phyloP scores from a whole-genome alignment of 805 yeast species.

The Yamadazyma laniorum region DNA sequence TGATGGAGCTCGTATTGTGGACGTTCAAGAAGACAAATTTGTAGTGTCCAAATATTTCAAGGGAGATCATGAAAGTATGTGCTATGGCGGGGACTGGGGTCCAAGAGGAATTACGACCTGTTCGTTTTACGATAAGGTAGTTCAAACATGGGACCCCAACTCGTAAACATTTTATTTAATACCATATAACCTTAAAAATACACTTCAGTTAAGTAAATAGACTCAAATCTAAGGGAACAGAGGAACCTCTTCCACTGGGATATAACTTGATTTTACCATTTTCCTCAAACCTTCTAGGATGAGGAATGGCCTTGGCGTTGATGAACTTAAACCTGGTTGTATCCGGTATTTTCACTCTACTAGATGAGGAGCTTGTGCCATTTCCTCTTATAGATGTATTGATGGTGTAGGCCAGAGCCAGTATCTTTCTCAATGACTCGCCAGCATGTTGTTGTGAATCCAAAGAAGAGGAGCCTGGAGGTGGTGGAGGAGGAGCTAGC shows the following conservation, averaged over 20 bases:
- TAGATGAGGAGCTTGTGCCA: constrained; percentile 2
- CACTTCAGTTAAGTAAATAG: constrained; percentile 12
- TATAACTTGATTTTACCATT: constrained; percentile 59
- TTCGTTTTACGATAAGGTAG: constrained; percentile 83
- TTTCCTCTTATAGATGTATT: constrained; percentile 22
- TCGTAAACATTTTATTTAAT: neutral
- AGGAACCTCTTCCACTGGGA: constrained; percentile 93
- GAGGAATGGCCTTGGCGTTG: constrained; percentile 70
- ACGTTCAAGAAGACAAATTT: constrained; percentile 22
- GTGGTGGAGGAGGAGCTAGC: constrained; percentile 33
- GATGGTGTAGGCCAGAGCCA: constrained; percentile 66
- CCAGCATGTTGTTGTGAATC: constrained; percentile 48
- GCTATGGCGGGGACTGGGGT: constrained; percentile 93
- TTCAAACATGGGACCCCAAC: constrained; percentile 66
- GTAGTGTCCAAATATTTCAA: constrained; percentile 46
- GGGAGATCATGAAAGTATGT: constrained; percentile 84
- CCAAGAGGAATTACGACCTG: constrained; percentile 63
- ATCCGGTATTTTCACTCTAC: constrained; percentile 60
- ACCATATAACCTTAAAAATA: neutral
- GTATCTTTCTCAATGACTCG: constrained; percentile 54
- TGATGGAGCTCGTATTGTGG: constrained; percentile 79
- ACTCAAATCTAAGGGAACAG: constrained; percentile 76
- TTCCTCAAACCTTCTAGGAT: constrained; percentile 78
- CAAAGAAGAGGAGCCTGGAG: constrained; percentile 19
- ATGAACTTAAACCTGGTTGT: constrained; percentile 59